These are phyloP conservation scores for Prototheca cutis DNA, from an alignment of 163 green algal species.

Conservation along the genomic window DNA sequence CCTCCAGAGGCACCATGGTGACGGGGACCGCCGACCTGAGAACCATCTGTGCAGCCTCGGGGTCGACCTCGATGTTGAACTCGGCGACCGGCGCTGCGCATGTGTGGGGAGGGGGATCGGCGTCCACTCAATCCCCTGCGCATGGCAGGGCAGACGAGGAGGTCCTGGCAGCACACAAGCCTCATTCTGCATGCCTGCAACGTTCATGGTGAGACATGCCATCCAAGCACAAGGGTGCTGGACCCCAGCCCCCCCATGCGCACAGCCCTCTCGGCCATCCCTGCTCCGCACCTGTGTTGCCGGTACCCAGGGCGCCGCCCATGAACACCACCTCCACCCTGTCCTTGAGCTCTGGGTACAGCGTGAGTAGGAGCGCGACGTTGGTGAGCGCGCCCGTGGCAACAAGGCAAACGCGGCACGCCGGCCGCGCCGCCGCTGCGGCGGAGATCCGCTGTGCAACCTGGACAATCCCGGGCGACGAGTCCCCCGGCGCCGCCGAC, in stretches of 20 bases:
- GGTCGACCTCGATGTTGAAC: slow-evolving; percentile 79
- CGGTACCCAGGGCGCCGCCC: slow-evolving; percentile 55
- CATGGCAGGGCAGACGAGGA: no score
- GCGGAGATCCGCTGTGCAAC: slow-evolving; percentile 36
- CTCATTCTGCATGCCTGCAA: no score
- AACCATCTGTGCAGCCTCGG: slow-evolving; percentile 83
- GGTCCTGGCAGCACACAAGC: no score
- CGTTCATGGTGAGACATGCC: no score
- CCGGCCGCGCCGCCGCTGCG: not conserved
- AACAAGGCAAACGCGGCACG: slow-evolving; percentile 44
- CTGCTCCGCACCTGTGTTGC: slow-evolving; percentile 43
- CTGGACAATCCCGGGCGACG: not conserved
- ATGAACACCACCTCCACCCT: slow-evolving; percentile 74
- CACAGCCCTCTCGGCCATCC: no score
- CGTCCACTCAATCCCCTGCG: no score
- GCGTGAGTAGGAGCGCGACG: slow-evolving; percentile 70
- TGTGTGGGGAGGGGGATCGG: no score
- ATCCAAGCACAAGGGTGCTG: no score
- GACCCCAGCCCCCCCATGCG: no score
- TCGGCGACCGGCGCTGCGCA: slow-evolving; percentile 38
- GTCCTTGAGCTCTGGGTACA: slow-evolving; percentile 72
- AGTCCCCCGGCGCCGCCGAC: no score
- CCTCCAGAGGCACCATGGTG: slow-evolving; percentile 88
- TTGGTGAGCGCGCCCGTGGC: slow-evolving; percentile 78
- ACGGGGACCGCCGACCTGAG: slow-evolving; percentile 64